A percentile compares a stretch with the other conserved stretches of the same genome.
Evolutionary conservation across 1,284 basidiomycete species (phyloP).

Genomic region (Cryptococcus hybrid): DNA sequence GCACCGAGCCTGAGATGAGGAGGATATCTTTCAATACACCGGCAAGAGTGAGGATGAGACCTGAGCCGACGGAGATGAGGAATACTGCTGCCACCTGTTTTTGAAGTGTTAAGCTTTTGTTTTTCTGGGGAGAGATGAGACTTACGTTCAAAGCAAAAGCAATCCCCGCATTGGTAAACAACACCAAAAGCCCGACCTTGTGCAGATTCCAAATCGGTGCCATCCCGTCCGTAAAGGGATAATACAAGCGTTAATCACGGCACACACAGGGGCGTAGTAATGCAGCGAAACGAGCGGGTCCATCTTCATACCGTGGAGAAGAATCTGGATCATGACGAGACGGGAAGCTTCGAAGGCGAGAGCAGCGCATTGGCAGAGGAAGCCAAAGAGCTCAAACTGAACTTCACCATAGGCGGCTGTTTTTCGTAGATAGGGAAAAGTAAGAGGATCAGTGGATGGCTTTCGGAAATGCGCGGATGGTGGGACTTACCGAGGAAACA

Average conservation of each 20-base stretch:
- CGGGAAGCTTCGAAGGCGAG: conserved; percentile 61
- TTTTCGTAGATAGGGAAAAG: neutral
- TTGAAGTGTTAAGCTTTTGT: neutral
- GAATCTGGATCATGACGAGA: conserved; percentile 93
- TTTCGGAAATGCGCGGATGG: neutral
- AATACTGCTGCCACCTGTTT: neutral
- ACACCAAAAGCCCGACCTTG: conserved; percentile 70
- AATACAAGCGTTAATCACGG: conserved; percentile 77
- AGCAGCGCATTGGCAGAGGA: conserved; percentile 78
- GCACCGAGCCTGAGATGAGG: conserved; percentile 82
- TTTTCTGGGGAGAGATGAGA: neutral
- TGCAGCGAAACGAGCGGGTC: conserved; percentile 89
- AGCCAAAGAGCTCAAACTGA: conserved; percentile 80
- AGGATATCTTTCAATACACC: conserved; percentile 49
- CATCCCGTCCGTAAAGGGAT: conserved; percentile 85
- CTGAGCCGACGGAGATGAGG: neutral
- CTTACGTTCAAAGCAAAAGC: conserved; percentile 82
- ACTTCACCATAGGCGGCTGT: conserved; percentile 68
- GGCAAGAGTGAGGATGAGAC: neutral
- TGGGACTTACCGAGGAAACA: conserved; percentile 72
- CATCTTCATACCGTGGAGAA: conserved; percentile 96
- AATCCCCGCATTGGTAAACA: conserved; percentile 79
- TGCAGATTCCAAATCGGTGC: conserved; percentile 76
- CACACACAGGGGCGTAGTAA: conserved; percentile 97
- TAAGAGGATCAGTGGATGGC: neutral